phyloP scores from a whole-genome alignment of 1,284 basidiomycete genomes.

The Cryptococcus wingfieldii region DNA sequence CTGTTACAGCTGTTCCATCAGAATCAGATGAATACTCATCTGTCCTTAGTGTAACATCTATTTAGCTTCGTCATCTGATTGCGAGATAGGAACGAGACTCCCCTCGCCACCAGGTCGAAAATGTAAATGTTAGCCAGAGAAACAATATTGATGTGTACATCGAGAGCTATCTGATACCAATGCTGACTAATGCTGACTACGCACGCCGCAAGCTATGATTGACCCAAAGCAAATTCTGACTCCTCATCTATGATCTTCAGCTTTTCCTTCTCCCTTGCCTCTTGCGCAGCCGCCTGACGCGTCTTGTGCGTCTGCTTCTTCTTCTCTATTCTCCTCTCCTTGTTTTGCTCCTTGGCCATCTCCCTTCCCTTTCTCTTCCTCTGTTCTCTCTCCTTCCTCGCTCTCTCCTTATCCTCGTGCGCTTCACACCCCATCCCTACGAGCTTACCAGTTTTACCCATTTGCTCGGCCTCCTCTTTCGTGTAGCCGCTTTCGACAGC shows the following conservation, averaged over 20 bases:
- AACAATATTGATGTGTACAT: not conserved
- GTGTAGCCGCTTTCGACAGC: conserved; percentile 37
- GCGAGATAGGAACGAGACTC: too few relatives aligned
- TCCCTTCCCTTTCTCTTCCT: conserved; percentile 32
- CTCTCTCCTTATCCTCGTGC: conserved; percentile 48
- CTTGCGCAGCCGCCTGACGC: conserved; percentile 3
- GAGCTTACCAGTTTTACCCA: conserved; percentile 23
- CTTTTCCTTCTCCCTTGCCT: conserved; percentile 5
- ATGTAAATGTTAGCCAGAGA: not conserved
- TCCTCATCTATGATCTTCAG: not conserved
- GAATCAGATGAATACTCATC: not conserved
- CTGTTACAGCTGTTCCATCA: not conserved
- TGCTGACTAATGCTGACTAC: not conserved
- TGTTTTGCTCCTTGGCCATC: conserved; percentile 10
- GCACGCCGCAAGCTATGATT: too few relatives aligned
- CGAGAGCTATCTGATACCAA: not conserved
- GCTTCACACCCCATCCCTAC: conserved; percentile 47
- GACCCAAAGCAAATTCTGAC: not conserved
- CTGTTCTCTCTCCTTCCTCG: conserved; percentile 35
- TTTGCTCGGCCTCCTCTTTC: conserved; percentile 31
- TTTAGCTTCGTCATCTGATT: too few relatives aligned
- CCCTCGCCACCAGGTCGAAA: too few relatives aligned
- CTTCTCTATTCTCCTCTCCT: conserved; percentile 9
- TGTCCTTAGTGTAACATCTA: too few relatives aligned
- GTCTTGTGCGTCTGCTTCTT: conserved; percentile 13